phyloP scores from a whole-genome alignment of 2,329 filamentous ascomycete genomes.

The Zymoseptoria passerinii region DNA sequence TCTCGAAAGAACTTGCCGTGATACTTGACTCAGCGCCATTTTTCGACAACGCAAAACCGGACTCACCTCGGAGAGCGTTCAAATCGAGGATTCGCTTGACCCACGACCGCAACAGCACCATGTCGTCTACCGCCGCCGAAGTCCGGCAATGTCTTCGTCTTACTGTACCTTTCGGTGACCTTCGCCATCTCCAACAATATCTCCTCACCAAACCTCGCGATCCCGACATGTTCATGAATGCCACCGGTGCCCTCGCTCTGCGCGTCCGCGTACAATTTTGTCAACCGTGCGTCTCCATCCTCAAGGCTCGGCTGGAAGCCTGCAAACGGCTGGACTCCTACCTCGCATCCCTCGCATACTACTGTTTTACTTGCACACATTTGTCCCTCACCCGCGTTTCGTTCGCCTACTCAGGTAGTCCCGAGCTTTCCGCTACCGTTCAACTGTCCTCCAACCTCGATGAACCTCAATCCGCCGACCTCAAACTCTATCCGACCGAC shows the following conservation, averaged over 20 bases:
- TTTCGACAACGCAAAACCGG: neutral
- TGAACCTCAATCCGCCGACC: constrained; percentile 42
- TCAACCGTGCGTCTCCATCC: constrained; percentile 48
- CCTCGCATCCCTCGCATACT: constrained; percentile 37
- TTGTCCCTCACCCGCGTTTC: constrained; percentile 55
- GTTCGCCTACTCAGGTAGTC: constrained; percentile 53
- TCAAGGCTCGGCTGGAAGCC: constrained; percentile 54
- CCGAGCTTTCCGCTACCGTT: constrained; percentile 15
- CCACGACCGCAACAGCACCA: constrained; percentile 15
- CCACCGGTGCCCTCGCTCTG: constrained; percentile 55
- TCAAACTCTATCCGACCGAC: constrained; percentile 47
- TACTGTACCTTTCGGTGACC: constrained; percentile 26
- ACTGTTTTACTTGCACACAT: constrained; percentile 46
- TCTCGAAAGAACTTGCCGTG: neutral
- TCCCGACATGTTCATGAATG: constrained; percentile 54
- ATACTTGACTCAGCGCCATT: neutral
- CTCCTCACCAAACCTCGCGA: constrained; percentile 40
- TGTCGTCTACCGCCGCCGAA: neutral
- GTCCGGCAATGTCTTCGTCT: constrained; percentile 36
- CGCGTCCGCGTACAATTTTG: constrained; percentile 53
- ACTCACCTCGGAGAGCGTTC: neutral
- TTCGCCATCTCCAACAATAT: constrained; percentile 33
- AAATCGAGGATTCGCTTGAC: constrained; percentile 17
- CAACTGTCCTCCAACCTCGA: constrained; percentile 19
- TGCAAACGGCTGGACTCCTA: constrained; percentile 65